Conservation (phyloP, 352 stramenopile genomes). For the Phytopythium litorale region DNA sequence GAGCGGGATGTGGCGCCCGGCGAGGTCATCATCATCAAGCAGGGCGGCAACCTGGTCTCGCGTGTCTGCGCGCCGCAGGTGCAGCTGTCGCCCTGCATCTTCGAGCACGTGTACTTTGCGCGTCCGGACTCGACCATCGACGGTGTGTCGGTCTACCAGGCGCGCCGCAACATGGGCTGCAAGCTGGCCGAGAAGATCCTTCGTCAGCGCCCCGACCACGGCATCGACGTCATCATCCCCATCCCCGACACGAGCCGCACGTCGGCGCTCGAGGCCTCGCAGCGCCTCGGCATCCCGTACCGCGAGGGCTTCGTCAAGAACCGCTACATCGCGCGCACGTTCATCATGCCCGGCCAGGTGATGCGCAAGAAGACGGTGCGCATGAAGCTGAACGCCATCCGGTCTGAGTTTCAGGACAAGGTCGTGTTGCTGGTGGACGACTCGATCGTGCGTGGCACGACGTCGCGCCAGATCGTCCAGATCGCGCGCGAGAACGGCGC, state of each 20-base stretch:
- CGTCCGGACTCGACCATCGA: slow-evolving; percentile 99
- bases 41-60: slow-evolving; percentile 81
- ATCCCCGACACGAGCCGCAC: slow-evolving; percentile 98
- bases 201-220: slow-evolving; percentile 87
- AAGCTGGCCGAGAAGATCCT: slow-evolving; percentile 97
- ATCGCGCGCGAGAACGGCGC: slow-evolving; percentile 98
- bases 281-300: slow-evolving; percentile 90
- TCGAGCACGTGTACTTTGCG: slow-evolving; percentile 99
- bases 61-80: slow-evolving; percentile 74
- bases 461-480: slow-evolving; percentile 97
- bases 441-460: slow-evolving; percentile 98
- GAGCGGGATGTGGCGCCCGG: slow-evolving; percentile 94
- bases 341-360: slow-evolving; percentile 99
- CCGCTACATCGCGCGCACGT: slow-evolving; percentile 98
- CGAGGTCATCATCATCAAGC: slow-evolving; percentile 96
- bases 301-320: slow-evolving; percentile 99
- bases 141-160: slow-evolving; percentile 97
- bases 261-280: slow-evolving; percentile 90
- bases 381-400: slow-evolving; percentile 98
- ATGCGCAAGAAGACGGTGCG: slow-evolving; percentile 95
- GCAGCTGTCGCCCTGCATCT: slow-evolving; percentile 96
- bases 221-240: slow-evolving; percentile 98
- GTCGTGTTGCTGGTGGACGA: slow-evolving; percentile 99
- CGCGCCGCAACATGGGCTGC: slow-evolving; percentile 97
- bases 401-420: slow-evolving; percentile 89